Conservation (phyloP, 1,139 yeast genomes). For the Kodamaea sp. region DNA sequence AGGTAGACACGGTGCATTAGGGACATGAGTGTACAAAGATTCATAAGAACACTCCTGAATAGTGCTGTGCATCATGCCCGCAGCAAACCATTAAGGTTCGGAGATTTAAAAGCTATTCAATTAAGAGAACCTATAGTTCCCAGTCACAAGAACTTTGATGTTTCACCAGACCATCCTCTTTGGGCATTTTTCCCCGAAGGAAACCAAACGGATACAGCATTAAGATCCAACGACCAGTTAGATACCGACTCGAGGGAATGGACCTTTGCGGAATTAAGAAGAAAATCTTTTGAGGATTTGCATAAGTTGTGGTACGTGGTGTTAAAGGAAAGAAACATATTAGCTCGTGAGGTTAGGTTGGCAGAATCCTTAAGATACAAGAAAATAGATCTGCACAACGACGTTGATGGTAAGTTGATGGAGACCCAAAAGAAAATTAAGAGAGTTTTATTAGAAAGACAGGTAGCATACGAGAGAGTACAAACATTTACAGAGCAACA, state of each 20-base stretch:
- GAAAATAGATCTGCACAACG: constrained; percentile 27
- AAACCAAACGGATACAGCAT: constrained; percentile 45
- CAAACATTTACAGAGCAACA: constrained; percentile 49
- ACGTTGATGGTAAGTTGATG: constrained; percentile 37
- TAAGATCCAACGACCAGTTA: constrained; percentile 61
- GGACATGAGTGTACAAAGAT: constrained; percentile 11
- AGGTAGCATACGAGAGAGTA: constrained; percentile 67
- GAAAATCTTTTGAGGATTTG: constrained; percentile 88
- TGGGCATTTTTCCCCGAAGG: constrained; percentile 87
- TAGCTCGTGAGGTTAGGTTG: constrained; percentile 71
- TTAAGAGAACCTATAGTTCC: constrained; percentile 89
- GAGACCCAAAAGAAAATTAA: constrained; percentile 61
- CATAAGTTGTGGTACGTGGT: constrained; percentile 90
- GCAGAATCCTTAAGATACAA: constrained; percentile 31
- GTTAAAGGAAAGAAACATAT: constrained; percentile 76
- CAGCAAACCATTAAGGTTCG: constrained; percentile 31
- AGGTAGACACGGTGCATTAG: neutral
- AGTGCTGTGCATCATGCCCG: constrained; percentile 16
- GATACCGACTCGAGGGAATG: constrained; percentile 70
- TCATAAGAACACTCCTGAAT: constrained; percentile 8
- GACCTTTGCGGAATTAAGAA: constrained; percentile 85
- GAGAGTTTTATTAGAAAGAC: constrained; percentile 86
- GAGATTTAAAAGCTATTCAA: constrained; percentile 32
- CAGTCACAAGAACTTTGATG: constrained; percentile 66
- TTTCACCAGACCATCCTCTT: constrained; percentile 85